Evolutionary conservation across 2,329 filamentous ascomycete genomes (phyloP), one percentile per base, ranked within the genome.

Genomic region (Neurospora sp.): DNA sequence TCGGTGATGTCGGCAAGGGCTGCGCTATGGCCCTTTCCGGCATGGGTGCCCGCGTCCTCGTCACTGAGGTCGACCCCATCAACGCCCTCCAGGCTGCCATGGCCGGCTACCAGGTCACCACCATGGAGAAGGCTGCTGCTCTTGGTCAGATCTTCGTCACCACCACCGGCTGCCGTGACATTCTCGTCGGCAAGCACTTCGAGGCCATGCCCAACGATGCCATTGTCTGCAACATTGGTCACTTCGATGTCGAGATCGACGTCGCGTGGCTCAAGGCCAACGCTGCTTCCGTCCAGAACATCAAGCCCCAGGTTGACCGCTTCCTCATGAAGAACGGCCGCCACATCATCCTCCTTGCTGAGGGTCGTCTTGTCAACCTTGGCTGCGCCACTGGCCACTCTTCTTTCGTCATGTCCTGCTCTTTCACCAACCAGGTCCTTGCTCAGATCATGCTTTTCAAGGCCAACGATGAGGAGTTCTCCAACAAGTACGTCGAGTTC

Each of bases 341-440:
- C 79, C 91, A 98, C 89, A 94, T 99, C 88, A 97, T 99, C 84
- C 93, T 99, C 79, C 90, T 99, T 74, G 96, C 96, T 74, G 96
- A 98, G 87, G 96, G 96, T 77, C 95, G 96, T 87, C 92, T 99
- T 75, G 96, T 99, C 86, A 99, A 99, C 91, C 88, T 99, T 78
- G 96, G 96, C 83, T 99, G 96, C 84, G 96, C 96, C 81, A 99
- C 96, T 74, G 96, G 96, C 77, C 96, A 99, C 91, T 97, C 94
- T 77, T 98, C 95, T 68, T 99, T 99, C 84, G 96, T 99, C 87
- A 98, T 99, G 96, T 97, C 94, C 78, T 99, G 96, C 91, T 98
- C 95, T 74, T 99, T 99, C 91, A 97, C 94, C 89, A 99, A 99
- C 91, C 96, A 99, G 89, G 96, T 98, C 78, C 92, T 99, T 82